Percentiles rank a stretch among this genome's conserved stretches.
phyloP scores from a whole-genome alignment of 139 green algal genomes.

The Tetradesmus lagerheimii region DNA sequence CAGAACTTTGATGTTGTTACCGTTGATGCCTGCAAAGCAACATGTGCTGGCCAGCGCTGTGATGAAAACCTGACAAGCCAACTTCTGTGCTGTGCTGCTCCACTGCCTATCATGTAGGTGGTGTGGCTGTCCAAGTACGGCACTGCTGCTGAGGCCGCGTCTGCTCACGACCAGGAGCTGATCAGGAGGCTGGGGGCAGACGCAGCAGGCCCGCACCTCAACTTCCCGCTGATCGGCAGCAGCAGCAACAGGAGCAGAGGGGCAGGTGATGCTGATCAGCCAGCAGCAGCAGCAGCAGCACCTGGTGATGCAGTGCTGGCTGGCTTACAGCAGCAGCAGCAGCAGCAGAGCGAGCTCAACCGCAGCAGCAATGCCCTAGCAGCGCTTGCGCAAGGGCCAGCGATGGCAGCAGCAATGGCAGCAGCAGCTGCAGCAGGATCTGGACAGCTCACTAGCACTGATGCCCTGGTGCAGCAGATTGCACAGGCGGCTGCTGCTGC shows the following conservation, averaged over 20 bases:
- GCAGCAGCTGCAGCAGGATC: slow-evolving; percentile 2
- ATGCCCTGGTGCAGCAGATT: background rate
- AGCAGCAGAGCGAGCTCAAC: background rate
- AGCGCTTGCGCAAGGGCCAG: background rate
- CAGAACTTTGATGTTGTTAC: too few species aligned
- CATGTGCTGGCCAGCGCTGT: too few species aligned
- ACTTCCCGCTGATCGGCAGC: slow-evolving; percentile 16
- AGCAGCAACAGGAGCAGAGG: background rate
- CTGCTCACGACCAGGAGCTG: slow-evolving; percentile 23
- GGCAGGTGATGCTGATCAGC: background rate
- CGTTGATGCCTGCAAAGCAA: too few species aligned
- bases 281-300: background rate
- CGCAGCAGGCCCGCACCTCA: slow-evolving; percentile 11
- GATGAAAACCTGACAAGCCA: too few species aligned
- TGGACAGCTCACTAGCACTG: background rate
- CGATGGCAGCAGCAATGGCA: background rate
- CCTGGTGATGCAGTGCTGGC: background rate
- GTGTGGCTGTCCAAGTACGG: slow-evolving; percentile 31
- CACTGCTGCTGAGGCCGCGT: slow-evolving; percentile 20
- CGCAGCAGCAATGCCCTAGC: background rate
- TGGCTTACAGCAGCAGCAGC: background rate
- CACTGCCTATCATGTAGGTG: slow-evolving; percentile 5
- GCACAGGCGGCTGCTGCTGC: background rate
- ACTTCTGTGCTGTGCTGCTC: too few species aligned
- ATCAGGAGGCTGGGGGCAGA: background rate